Base-by-base conservation (phyloP, 2,329 filamentous ascomycete species). In the Emergomyces orientalis region DNA sequence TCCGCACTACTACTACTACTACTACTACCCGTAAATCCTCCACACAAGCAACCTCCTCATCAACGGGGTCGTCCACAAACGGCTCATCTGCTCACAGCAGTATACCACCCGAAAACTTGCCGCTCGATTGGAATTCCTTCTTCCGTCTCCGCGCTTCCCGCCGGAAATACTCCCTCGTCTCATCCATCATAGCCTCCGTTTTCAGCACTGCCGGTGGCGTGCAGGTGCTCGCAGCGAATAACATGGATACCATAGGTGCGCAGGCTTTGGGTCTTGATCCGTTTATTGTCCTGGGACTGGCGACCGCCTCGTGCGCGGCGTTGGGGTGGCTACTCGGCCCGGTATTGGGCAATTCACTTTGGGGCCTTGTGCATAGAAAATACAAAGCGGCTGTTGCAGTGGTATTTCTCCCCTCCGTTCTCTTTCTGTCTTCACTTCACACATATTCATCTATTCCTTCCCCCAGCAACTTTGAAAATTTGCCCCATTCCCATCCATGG, bases 241-340 rank as follows among this genome's bases (percentile, higher is more conserved):
- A 90, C 67, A 85, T 91, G 65, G 91, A 96, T 59, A 67, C 70
- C 11, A 66, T 78, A 77, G 83, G 74, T 66, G 90, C 74, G 72
- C 90, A 78, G 68, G 86, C 89, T 71, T 83, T 95, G 66, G 91
- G 92, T 0, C 81, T 97, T 63, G 94, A 97, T 75, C 93, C 93
- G 0, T 85, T 97, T 71, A 82, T 97, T 70, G 87, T 91, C 32
- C 82, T 97, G 68, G 93, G 91, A 1, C 74, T 96, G 71, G 87
- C 90, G 67, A 91, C 89, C 9, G 79, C 93, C 65, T 86, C 86
- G 17, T 91, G 86, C 67, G 85, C 88, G 62, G 89, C 87, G n/a
- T 80, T 88, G 41, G 94, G 94, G 4, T 99, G 94, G 94, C 79
- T 99, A 57, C 79, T 86, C 30, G 94, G 94, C 0, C 94, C 94